Evolutionary conservation across 169 alveolate species (phyloP).

Genomic region (Cryptosporidium xiaoi): DNA sequence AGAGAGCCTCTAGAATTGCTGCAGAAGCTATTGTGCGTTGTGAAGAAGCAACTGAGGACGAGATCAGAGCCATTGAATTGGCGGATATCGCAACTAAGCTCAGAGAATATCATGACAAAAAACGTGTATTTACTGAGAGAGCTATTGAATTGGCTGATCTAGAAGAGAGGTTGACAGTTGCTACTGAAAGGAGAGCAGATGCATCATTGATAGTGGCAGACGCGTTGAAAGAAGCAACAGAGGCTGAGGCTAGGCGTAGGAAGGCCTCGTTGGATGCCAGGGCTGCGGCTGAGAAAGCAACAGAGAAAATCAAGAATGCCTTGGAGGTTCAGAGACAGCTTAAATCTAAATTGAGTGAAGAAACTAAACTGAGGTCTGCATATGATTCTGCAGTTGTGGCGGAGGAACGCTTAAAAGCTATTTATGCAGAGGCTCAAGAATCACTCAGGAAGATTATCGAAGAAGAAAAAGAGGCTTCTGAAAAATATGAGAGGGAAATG

Average conservation of each 20-base stretch:
- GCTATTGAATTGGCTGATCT: constrained; percentile 57
- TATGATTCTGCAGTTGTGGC: constrained; percentile 61
- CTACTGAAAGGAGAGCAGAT: constrained; percentile 51
- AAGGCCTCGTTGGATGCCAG: constrained; percentile 33
- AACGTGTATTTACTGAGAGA: constrained; percentile 9
- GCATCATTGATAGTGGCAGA: constrained; percentile 48
- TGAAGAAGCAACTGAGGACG: constrained; percentile 53
- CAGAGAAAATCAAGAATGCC: constrained; percentile 20
- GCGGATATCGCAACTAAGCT: constrained; percentile 45
- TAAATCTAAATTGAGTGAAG: constrained; percentile 8
- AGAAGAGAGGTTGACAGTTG: constrained; percentile 21
- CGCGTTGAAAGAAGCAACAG: constrained; percentile 46
- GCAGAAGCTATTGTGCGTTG: constrained; percentile 27
- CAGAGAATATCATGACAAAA: constrained; percentile 45
- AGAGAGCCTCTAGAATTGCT: constrained; percentile 40
- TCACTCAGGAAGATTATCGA: constrained; percentile 18
- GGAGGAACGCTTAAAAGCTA: constrained; percentile 37
- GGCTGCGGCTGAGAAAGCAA: constrained; percentile 52
- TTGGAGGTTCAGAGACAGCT: constrained; percentile 46
- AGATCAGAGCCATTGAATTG: constrained; percentile 52
- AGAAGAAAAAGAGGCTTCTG: constrained; percentile 23
- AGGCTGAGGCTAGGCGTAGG: constrained; percentile 58
- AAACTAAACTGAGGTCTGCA: constrained; percentile 31
- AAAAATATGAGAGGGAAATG: constrained; percentile 19
- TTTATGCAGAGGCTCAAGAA: constrained; percentile 50